phyloP scores from a whole-genome alignment of 176 grass and related monocot genomes.

The Cymbopogon citratus region DNA sequence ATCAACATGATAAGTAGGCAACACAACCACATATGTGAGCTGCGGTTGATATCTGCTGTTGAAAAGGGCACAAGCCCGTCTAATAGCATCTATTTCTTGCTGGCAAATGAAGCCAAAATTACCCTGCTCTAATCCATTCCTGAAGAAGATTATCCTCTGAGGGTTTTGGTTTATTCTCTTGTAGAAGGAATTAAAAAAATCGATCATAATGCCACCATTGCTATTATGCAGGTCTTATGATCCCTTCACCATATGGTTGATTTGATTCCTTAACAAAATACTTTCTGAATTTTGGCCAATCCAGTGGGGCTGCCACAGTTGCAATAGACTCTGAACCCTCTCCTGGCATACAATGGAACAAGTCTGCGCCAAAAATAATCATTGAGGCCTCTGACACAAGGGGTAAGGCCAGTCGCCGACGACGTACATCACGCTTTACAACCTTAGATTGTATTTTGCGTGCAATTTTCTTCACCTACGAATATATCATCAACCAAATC shows the following conservation, averaged over 20 bases:
- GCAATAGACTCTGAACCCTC: neutral
- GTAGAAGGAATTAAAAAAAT: neutral
- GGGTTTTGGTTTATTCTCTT: neutral
- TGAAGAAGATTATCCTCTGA: constrained; percentile 1
- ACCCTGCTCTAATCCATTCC: neutral
- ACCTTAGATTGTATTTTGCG: neutral
- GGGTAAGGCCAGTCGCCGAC: neutral
- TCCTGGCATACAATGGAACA: neutral
- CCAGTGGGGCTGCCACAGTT: neutral
- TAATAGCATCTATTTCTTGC: neutral
- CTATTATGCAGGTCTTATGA: neutral
- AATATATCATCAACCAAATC: no score
- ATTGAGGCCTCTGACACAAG: neutral
- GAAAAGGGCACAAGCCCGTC: neutral
- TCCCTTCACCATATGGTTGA: neutral
- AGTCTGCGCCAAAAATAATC: neutral
- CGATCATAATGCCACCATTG: neutral
- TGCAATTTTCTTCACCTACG: no score
- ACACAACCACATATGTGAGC: neutral
- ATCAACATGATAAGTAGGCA: neutral
- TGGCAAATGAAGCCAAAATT: neutral
- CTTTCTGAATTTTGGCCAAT: neutral
- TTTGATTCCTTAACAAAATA: neutral
- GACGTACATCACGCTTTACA: neutral
- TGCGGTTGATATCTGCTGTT: no score